A percentile compares a stretch with the other conserved stretches of the same genome.
phyloP scores from a whole-genome alignment of 2,329 filamentous ascomycete species.

The Fusarium domesticum region DNA sequence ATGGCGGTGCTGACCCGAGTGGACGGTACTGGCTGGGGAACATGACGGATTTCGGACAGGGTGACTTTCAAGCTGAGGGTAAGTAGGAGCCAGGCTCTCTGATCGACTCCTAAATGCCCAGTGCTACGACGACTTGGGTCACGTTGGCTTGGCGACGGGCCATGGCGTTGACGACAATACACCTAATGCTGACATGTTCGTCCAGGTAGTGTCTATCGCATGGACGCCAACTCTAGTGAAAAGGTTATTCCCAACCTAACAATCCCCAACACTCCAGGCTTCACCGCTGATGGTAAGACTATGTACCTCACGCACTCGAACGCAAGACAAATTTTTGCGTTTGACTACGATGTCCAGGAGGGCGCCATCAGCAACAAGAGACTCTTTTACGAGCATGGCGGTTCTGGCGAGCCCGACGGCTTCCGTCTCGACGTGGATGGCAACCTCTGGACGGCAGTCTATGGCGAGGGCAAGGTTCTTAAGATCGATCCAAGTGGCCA shows the following conservation, averaged over 20 bases:
- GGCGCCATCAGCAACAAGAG: constrained; percentile 66
- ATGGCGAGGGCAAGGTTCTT: constrained; percentile 72
- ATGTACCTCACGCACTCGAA: constrained; percentile 85
- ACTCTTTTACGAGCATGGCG: constrained; percentile 68
- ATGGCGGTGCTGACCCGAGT: constrained; percentile 75
- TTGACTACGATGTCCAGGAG: constrained; percentile 66
- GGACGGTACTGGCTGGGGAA: constrained; percentile 82
- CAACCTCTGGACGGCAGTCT: constrained; percentile 87
- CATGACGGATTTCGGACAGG: constrained; percentile 71
- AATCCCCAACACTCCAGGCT: constrained; percentile 83
- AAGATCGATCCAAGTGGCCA: constrained; percentile 68
- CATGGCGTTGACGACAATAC: too few species aligned
- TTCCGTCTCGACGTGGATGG: constrained; percentile 81
- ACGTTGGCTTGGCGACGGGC: too few species aligned
- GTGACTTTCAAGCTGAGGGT: constrained; percentile 60
- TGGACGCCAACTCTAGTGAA: constrained; percentile 59
- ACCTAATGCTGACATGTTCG: constrained; percentile 3
- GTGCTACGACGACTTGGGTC: constrained; percentile 4
- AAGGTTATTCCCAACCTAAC: constrained; percentile 61
- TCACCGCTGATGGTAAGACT: constrained; percentile 68
- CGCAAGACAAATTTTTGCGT: constrained; percentile 66
- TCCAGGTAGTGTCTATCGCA: constrained; percentile 69
- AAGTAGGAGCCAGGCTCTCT: constrained; percentile 8
- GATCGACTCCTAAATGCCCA: neutral
- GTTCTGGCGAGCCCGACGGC: constrained; percentile 71